Conservation (phyloP, 1,284 basidiomycete species). For the Stygiomarasmius scandens region DNA sequence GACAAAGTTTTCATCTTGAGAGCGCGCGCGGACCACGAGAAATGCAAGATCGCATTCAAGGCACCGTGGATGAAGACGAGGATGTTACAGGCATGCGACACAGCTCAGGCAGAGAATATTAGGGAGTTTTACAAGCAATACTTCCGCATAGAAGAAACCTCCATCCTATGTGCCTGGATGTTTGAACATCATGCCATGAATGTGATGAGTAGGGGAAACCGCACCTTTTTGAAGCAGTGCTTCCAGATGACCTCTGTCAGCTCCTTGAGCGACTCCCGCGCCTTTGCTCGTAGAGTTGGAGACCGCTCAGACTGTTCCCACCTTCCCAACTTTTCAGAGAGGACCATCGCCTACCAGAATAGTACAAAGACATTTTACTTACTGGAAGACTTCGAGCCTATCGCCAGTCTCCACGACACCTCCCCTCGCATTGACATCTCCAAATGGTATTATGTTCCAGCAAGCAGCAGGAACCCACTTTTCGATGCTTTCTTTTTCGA, state of each 20-base stretch:
- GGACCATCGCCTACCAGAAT: no score
- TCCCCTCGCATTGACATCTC: no score
- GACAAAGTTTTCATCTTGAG: not conserved
- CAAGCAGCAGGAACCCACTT: not conserved
- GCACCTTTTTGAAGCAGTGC: no score
- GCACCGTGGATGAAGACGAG: not conserved
- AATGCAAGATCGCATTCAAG: not conserved
- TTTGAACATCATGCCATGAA: not conserved
- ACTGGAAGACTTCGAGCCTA: no score
- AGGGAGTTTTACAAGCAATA: not conserved
- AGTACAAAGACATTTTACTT: no score
- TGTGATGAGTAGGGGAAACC: no score
- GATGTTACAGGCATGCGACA: not conserved
- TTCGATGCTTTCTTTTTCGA: not conserved
- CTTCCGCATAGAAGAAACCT: not conserved
- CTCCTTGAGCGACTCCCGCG: no score
- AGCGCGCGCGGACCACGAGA: not conserved
- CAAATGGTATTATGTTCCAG: not conserved
- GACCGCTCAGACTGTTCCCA: no score
- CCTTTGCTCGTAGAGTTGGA: no score
- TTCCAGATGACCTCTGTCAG: no score
- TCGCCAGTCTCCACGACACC: no score
- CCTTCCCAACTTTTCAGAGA: no score
- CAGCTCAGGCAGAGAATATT: not conserved
- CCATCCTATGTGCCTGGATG: not conserved